Evolutionary conservation across 148 eudicot genomes (phyloP).

Genomic region (Rhododendron henanense): DNA sequence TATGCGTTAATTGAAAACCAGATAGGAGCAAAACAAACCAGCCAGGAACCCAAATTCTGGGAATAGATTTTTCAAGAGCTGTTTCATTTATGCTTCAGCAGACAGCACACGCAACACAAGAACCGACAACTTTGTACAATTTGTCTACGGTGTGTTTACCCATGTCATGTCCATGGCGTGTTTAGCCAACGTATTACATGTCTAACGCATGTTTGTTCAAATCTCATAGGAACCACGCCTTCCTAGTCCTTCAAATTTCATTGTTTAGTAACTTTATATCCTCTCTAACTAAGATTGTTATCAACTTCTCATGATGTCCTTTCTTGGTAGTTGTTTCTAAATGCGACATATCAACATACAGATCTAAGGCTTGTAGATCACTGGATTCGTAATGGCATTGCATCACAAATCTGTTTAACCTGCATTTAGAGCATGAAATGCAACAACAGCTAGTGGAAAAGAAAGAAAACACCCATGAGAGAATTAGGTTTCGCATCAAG

Average conservation of each 20-base stretch:
- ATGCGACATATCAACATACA: neutral
- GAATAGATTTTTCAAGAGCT: neutral
- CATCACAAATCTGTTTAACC: neutral
- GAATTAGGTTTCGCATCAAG: neutral
- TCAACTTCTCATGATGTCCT: neutral
- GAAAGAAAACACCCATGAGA: neutral
- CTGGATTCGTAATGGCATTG: neutral
- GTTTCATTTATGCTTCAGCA: neutral
- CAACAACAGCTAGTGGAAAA: neutral
- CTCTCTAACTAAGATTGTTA: neutral
- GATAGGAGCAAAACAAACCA: neutral
- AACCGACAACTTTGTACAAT: neutral
- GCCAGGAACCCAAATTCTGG: neutral
- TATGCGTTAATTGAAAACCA: neutral
- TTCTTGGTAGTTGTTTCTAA: neutral
- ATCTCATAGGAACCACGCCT: neutral
- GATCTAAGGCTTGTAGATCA: neutral
- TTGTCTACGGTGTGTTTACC: neutral
- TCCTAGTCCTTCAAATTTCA: constrained; percentile 3
- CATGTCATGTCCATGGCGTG: neutral
- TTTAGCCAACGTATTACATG: neutral
- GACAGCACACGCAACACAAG: neutral
- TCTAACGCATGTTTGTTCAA: neutral
- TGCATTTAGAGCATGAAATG: neutral
- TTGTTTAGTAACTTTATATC: neutral